phyloP scores from a whole-genome alignment of 805 yeast genomes.

The Candida ascalaphidarum region DNA sequence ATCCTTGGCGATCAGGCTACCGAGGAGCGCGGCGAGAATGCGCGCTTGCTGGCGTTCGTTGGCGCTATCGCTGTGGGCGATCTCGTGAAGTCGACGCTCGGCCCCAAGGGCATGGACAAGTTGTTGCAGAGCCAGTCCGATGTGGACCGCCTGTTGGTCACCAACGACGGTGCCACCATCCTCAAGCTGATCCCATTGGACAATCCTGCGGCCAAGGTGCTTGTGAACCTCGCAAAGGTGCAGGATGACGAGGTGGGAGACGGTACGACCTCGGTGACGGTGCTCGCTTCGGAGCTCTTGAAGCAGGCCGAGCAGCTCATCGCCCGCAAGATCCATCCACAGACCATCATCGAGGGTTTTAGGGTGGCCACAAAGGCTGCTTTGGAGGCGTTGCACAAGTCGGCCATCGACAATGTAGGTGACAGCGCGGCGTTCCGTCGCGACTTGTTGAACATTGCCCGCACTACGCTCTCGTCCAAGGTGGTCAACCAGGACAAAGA shows the following conservation, averaged over 20 bases:
- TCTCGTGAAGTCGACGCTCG: constrained; percentile 85
- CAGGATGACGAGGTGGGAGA: constrained; percentile 99
- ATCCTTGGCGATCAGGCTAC: constrained; percentile 96
- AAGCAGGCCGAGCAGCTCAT: constrained; percentile 92
- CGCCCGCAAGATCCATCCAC: constrained; percentile 93
- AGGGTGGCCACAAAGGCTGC: constrained; percentile 88
- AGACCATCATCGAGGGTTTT: constrained; percentile 93
- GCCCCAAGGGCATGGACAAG: constrained; percentile 99
- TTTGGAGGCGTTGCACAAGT: constrained; percentile 61
- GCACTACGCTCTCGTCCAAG: constrained; percentile 88
- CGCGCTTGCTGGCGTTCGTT: constrained; percentile 93
- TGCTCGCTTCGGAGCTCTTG: constrained; percentile 80
- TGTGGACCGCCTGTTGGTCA: constrained; percentile 62
- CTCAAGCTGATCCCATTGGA: constrained; percentile 89
- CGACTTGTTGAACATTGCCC: constrained; percentile 82
- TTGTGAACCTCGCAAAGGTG: constrained; percentile 90
- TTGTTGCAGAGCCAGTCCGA: constrained; percentile 80
- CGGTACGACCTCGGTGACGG: constrained; percentile 96
- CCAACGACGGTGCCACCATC: constrained; percentile 98
- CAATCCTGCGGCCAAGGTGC: constrained; percentile 93
- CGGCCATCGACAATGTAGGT: constrained; percentile 66
- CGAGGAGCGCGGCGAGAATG: constrained; percentile 97
- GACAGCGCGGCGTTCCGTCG: constrained; percentile 53
- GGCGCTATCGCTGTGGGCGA: constrained; percentile 99
- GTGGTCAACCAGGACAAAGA: constrained; percentile 92